Percentiles rank a stretch among this genome's conserved stretches.
Conservation (phyloP, 75 land plant genomes). For the Selaginella tamariscina region DNA sequence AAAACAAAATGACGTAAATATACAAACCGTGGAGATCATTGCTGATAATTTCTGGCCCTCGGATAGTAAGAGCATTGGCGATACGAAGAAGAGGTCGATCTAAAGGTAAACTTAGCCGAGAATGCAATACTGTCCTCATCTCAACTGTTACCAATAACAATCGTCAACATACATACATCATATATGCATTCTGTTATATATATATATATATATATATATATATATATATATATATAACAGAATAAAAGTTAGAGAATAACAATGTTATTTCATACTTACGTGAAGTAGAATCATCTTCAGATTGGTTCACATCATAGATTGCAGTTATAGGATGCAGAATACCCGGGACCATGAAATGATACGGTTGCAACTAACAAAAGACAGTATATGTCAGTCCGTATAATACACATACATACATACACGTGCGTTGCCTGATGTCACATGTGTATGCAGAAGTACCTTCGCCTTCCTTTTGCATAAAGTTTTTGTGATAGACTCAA, state of each 20-base stretch:
- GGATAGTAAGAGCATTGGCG: constrained; percentile 64
- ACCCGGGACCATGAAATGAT: constrained; percentile 69
- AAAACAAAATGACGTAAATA: constrained; percentile 1
- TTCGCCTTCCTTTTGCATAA: background rate
- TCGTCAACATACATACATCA: background rate
- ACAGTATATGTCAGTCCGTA: too few relatives aligned
- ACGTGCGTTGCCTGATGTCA: background rate
- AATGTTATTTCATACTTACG: too few relatives aligned
- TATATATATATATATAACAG: too few relatives aligned
- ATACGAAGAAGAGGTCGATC: constrained; percentile 83
- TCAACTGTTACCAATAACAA: constrained; percentile 54
- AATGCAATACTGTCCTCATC: constrained; percentile 47
- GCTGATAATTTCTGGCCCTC: background rate
- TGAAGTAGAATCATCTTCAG: constrained; percentile 67
- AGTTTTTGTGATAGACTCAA: background rate
- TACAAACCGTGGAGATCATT: background rate
- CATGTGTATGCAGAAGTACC: too few relatives aligned
- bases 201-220: too few relatives aligned
- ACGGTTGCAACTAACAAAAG: constrained; percentile 26
- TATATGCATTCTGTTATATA: background rate
- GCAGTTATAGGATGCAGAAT: constrained; percentile 62
- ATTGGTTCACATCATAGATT: constrained; percentile 69
- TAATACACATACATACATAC: background rate
- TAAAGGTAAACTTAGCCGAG: constrained; percentile 58
- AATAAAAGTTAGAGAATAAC: too few relatives aligned